These are phyloP conservation scores for Talaromyces sp. DNA, from an alignment of 2,329 filamentous ascomycete genomes.

Conservation along the genomic window DNA sequence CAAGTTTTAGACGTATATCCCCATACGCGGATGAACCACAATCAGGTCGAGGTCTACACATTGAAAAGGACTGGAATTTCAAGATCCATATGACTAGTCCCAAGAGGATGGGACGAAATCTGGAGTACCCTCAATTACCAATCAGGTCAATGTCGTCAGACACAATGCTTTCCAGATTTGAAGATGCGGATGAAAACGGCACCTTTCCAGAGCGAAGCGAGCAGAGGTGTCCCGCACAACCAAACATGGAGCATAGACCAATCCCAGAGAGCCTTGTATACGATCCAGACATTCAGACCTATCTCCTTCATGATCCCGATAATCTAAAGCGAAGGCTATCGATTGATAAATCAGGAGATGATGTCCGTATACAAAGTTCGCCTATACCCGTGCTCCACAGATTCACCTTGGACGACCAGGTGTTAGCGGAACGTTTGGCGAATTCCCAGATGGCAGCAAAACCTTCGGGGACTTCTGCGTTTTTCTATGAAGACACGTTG, in stretches of 20 bases:
- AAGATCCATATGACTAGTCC: constrained; percentile 7
- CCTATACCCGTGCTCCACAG: constrained; percentile 15
- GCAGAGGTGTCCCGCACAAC: not conserved
- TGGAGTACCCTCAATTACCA: constrained; percentile 3
- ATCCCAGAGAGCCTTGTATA: not conserved
- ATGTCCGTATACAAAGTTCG: not conserved
- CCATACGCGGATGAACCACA: not conserved
- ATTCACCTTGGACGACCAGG: constrained; percentile 30
- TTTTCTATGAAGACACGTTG: not conserved
- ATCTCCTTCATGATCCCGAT: not conserved
- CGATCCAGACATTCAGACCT: not conserved
- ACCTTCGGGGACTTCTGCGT: not conserved
- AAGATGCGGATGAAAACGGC: not conserved
- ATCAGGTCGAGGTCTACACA: not conserved
- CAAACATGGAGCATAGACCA: not conserved
- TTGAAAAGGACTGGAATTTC: not conserved
- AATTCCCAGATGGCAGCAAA: not conserved
- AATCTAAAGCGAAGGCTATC: not conserved
- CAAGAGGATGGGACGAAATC: not conserved
- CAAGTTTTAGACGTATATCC: constrained; percentile 11
- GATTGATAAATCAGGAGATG: not conserved
- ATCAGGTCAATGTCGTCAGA: constrained; percentile 17
- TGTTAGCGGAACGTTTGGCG: constrained; percentile 23
- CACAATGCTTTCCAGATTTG: constrained; percentile 8
- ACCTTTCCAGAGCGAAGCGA: not conserved